phyloP scores from a whole-genome alignment of 495 filamentous ascomycete genomes.

The Penicillium soppii region DNA sequence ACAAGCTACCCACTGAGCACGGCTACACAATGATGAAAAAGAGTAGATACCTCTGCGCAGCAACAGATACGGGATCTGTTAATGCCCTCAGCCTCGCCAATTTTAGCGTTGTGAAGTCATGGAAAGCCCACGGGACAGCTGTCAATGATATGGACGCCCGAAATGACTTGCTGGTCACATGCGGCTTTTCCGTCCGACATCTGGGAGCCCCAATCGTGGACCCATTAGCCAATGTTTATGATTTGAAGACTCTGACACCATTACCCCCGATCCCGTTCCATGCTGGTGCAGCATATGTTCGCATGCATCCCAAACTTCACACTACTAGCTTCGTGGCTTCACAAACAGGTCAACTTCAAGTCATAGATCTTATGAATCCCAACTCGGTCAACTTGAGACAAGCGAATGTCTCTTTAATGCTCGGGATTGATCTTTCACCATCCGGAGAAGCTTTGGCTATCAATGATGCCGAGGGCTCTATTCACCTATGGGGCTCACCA shows the following conservation, averaged over 20 bases:
- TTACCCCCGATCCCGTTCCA: conserved; percentile 91
- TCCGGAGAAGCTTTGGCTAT: conserved; percentile 88
- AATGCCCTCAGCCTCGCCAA: conserved; percentile 79
- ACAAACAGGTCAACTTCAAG: conserved; percentile 85
- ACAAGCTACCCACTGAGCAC: conserved; percentile 68
- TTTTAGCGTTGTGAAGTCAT: conserved; percentile 75
- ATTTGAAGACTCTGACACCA: conserved; percentile 80
- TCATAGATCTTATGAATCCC: conserved; percentile 93
- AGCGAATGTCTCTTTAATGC: conserved; percentile 73
- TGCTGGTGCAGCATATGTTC: conserved; percentile 84
- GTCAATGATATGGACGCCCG: conserved; percentile 96
- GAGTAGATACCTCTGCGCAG: conserved; percentile 86
- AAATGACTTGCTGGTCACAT: conserved; percentile 88
- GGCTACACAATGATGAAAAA: conserved; percentile 89
- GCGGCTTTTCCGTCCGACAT: conserved; percentile 81
- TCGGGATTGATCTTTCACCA: conserved; percentile 77
- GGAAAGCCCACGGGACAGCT: conserved; percentile 79
- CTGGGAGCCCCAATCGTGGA: conserved; percentile 70
- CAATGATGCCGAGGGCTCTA: conserved; percentile 70
- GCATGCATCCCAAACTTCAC: conserved; percentile 91
- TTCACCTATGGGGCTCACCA: conserved; percentile 90
- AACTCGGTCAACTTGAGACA: conserved; percentile 89
- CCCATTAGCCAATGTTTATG: conserved; percentile 89
- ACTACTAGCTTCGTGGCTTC: conserved; percentile 91
- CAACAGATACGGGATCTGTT: conserved; percentile 78